Evolutionary conservation across 495 filamentous ascomycete species (phyloP).

Genomic region (Penicillium subrubescens): DNA sequence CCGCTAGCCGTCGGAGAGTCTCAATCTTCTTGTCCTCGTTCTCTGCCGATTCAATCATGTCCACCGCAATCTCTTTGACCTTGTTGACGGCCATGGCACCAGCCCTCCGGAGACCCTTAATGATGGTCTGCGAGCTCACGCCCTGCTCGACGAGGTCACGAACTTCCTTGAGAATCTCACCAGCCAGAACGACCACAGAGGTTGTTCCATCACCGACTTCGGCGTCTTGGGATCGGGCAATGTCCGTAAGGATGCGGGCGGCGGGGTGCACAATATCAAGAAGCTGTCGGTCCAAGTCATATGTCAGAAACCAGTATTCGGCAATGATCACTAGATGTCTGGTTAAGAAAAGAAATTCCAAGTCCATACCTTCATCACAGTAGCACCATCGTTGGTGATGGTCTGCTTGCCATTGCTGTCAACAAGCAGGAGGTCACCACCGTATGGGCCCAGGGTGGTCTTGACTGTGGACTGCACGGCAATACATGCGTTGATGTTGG

Average conservation of each 20-base stretch:
- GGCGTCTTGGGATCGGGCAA: conserved; percentile 97
- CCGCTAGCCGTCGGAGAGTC: conserved; percentile 85
- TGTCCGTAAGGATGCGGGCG: conserved; percentile 96
- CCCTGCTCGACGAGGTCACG: conserved; percentile 95
- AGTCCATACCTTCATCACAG: conserved; percentile 88
- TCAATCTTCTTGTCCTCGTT: conserved; percentile 84
- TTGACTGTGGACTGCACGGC: conserved; percentile 96
- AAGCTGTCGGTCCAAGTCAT: conserved; percentile 55
- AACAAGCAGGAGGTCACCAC: conserved; percentile 92
- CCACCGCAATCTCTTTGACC: conserved; percentile 94
- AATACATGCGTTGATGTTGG: conserved; percentile 97
- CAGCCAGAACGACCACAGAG: conserved; percentile 92
- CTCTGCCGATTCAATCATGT: conserved; percentile 55
- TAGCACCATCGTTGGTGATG: conserved; percentile 98
- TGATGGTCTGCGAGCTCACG: conserved; percentile 94
- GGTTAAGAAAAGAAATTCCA: conserved; percentile 15
- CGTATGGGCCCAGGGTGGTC: conserved; percentile 95
- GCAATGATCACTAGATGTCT: neutral
- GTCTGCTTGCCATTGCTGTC: conserved; percentile 94
- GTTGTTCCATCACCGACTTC: conserved; percentile 98
- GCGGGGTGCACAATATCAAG: conserved; percentile 98
- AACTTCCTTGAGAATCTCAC: conserved; percentile 94
- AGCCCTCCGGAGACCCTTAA: conserved; percentile 91
- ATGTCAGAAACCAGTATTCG: conserved; percentile 21
- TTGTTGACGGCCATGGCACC: conserved; percentile 95